Percentiles rank a stretch among this genome's conserved stretches.
Conservation (phyloP, 441 rosid species). For the Pelargonium cotyledonis region DNA sequence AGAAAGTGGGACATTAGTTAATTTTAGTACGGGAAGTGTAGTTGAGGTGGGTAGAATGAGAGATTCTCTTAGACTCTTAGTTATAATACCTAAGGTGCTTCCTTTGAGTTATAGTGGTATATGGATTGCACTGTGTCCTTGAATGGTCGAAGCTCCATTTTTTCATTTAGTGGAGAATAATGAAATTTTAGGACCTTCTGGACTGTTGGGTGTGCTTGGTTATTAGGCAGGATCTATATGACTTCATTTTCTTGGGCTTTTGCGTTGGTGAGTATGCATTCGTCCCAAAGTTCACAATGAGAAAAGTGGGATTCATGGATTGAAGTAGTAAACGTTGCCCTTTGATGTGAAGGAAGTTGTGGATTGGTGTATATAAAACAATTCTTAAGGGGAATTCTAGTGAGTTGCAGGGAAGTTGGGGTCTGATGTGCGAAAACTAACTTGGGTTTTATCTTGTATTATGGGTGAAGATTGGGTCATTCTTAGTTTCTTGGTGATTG, state of each 20-base stretch:
- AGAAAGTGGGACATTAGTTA: too few relatives aligned
- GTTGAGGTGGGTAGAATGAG: too few relatives aligned
- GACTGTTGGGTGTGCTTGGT: constrained; percentile 1
- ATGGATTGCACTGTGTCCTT: too few relatives aligned
- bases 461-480: neutral
- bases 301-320: neutral
- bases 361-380: neutral
- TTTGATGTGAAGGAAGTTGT: neutral
- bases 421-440: too few relatives aligned
- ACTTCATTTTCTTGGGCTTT: too few relatives aligned
- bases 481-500: neutral
- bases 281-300: neutral
- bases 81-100: too few relatives aligned
- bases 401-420: too few relatives aligned
- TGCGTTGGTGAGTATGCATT: neutral
- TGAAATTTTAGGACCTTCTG: neutral
- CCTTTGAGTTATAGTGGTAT: too few relatives aligned
- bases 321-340: neutral
- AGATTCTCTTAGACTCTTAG: too few relatives aligned
- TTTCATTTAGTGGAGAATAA: too few relatives aligned
- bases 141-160: too few relatives aligned
- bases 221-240: neutral
- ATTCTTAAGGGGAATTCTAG: neutral
- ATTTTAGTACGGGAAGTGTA: too few relatives aligned
- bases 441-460: neutral